These are phyloP conservation scores for Parastagonospora nodorum DNA, from an alignment of 2,329 filamentous ascomycete genomes.

Conservation along the genomic window DNA sequence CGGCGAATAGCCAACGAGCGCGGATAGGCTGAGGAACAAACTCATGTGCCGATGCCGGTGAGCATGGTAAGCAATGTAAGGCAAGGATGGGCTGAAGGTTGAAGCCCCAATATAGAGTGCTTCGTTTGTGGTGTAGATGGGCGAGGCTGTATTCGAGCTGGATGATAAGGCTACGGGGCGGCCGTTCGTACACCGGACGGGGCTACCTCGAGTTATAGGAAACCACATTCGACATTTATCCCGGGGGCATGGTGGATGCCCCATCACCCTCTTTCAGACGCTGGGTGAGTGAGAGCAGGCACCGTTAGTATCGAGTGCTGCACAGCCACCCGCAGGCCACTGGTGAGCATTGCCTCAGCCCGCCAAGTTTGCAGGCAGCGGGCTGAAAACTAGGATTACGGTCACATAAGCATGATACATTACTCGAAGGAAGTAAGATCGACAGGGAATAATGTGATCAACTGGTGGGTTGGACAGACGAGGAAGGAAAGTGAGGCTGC, in stretches of 20 bases:
- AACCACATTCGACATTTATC: neutral
- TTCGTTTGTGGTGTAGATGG: neutral
- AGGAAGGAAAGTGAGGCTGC: no score
- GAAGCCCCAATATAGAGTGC: neutral
- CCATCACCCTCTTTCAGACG: neutral
- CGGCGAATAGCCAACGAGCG: no score
- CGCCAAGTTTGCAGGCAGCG: neutral
- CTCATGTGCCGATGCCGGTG: neutral
- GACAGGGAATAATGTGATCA: no score
- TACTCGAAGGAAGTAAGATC: no score
- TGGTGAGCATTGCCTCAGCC: neutral
- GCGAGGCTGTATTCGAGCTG: neutral
- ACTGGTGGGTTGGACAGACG: no score
- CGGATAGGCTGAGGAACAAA: no score
- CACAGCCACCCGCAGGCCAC: no score
- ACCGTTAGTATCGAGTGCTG: neutral
- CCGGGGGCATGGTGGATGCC: neutral
- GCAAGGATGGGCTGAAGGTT: neutral
- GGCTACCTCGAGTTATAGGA: neutral
- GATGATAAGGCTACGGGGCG: neutral
- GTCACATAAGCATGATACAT: neutral
- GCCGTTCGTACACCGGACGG: neutral
- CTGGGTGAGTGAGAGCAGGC: neutral
- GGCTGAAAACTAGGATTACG: slow-evolving; percentile 1
- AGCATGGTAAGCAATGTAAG: neutral